These are phyloP conservation scores for Phytophthora palmivora DNA, from an alignment of 352 stramenopile genomes.

Conservation along the genomic window DNA sequence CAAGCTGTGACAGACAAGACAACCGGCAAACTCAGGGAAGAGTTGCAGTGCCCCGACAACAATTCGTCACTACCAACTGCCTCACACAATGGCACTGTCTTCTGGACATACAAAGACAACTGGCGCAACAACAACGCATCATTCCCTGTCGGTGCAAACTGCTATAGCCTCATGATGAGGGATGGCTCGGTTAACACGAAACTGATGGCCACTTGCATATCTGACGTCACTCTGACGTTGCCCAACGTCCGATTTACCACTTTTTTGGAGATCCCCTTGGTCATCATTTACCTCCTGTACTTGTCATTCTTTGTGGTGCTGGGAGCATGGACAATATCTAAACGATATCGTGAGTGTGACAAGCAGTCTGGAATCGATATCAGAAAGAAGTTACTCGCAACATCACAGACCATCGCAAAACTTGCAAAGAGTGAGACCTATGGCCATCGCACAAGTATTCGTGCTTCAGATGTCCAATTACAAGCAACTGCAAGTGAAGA, in stretches of 20 bases:
- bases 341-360: background rate
- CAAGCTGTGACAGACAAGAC: conserved; percentile 26
- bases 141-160: conserved; percentile 51
- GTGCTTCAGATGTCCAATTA: conserved; percentile 5
- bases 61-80: conserved; percentile 40
- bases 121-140: conserved; percentile 58
- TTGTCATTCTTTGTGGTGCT: conserved; percentile 3
- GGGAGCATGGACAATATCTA: background rate
- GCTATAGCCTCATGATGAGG: conserved; percentile 41
- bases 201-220: background rate
- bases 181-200: conserved; percentile 22
- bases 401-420: background rate
- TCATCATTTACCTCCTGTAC: conserved; percentile 11
- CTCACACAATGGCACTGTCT: conserved; percentile 43
- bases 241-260: conserved; percentile 9
- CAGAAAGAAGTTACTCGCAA: conserved; percentile 6
- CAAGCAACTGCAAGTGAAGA: background rate
- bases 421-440: too few relatives aligned
- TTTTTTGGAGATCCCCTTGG: conserved; percentile 9
- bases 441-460: conserved; percentile 10
- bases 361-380: too few relatives aligned
- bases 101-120: conserved; percentile 51
- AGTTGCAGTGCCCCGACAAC: conserved; percentile 40
- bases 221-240: too few relatives aligned
- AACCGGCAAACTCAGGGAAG: conserved; percentile 33